Evolutionary conservation across 2,329 filamentous ascomycete genomes (phyloP).

Genomic region (Sclerotinia minor): DNA sequence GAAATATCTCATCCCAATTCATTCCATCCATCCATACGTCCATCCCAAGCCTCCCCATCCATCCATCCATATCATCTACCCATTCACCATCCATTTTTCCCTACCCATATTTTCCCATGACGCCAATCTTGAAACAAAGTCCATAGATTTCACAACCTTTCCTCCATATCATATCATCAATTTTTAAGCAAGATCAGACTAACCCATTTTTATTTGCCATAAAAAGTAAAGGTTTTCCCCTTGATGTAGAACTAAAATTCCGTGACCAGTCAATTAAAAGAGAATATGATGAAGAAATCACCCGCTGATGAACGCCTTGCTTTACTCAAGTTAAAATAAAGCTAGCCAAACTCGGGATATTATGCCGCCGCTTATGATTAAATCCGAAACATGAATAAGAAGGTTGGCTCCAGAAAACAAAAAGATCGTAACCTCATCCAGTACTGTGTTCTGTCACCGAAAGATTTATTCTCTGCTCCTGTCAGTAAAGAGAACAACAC

Average conservation of each 20-base stretch:
- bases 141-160: background rate
- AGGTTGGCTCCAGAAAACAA: background rate
- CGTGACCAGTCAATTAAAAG: background rate
- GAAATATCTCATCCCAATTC: background rate
- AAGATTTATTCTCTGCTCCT: background rate
- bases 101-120: background rate
- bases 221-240: background rate
- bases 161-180: background rate
- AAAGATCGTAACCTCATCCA: background rate
- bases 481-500: background rate
- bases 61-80: background rate
- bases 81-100: too few species aligned
- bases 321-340: background rate
- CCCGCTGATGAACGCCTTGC: background rate
- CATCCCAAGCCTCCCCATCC: background rate
- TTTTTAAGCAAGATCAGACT: background rate
- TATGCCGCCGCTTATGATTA: background rate
- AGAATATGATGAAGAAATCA: background rate
- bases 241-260: background rate
- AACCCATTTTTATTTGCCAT: background rate
- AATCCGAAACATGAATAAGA: background rate
- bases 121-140: constrained; percentile 4
- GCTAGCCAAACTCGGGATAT: background rate
- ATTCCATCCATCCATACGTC: background rate
- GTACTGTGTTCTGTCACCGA: background rate